These are phyloP conservation scores for Neocucurbitaria cava DNA, from an alignment of 2,329 filamentous ascomycete genomes.

Conservation along the genomic window DNA sequence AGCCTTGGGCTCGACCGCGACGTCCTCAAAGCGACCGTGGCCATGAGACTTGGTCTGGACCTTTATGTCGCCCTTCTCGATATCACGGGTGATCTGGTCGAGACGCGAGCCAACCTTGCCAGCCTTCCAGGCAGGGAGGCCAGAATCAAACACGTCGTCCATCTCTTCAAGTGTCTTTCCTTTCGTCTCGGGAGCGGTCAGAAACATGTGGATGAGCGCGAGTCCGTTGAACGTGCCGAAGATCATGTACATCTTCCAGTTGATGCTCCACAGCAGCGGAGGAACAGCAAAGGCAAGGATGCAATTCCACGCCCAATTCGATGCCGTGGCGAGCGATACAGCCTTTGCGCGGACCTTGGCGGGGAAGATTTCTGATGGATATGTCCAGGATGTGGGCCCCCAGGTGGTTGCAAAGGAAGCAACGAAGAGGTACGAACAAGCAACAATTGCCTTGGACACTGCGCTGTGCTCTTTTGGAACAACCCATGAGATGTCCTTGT, in stretches of 20 bases:
- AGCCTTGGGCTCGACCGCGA: slow-evolving; percentile 26
- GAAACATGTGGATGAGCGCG: slow-evolving; percentile 50
- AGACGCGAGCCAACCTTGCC: slow-evolving; percentile 40
- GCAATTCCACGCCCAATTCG: slow-evolving; percentile 51
- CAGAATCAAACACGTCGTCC: slow-evolving; percentile 49
- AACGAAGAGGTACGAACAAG: slow-evolving; percentile 54
- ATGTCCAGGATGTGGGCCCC: slow-evolving; percentile 48
- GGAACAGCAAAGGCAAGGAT: slow-evolving; percentile 51
- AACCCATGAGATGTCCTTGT: slow-evolving; percentile 63
- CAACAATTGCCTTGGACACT: slow-evolving; percentile 61
- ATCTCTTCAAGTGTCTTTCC: slow-evolving; percentile 52
- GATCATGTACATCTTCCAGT: slow-evolving; percentile 53
- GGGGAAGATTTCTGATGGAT: slow-evolving; percentile 50
- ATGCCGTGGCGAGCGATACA: slow-evolving; percentile 48
- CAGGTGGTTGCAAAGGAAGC: slow-evolving; percentile 54
- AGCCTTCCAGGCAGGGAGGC: slow-evolving; percentile 45
- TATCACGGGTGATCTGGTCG: slow-evolving; percentile 44
- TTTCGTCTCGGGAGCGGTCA: slow-evolving; percentile 50
- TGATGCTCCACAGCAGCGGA: slow-evolving; percentile 50
- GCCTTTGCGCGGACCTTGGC: slow-evolving; percentile 51
- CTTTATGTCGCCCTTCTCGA: slow-evolving; percentile 47
- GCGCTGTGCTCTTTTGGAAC: slow-evolving; percentile 59
- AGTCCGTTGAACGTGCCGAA: slow-evolving; percentile 46
- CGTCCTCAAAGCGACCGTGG: slow-evolving; percentile 12
- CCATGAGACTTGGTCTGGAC: slow-evolving; percentile 16